These are phyloP conservation scores for Aspergillus carbonarius DNA, from an alignment of 2,329 filamentous ascomycete genomes.

Conservation along the genomic window DNA sequence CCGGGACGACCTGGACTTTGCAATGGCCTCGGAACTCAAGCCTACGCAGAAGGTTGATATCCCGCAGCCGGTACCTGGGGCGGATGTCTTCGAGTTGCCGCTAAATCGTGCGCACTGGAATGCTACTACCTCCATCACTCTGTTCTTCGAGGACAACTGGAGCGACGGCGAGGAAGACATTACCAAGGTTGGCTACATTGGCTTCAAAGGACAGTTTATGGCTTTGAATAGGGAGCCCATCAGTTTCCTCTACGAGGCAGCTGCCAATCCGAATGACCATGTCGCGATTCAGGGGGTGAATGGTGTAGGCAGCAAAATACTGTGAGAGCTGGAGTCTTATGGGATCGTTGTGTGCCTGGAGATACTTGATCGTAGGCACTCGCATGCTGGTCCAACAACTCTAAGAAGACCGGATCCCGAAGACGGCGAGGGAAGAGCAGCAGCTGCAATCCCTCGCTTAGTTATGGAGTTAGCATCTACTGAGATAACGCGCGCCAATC, in stretches of 20 bases:
- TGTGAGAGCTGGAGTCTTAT: slow-evolving; percentile 39
- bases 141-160: slow-evolving; percentile 95
- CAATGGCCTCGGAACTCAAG: slow-evolving; percentile 64
- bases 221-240: slow-evolving; percentile 76
- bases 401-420: not conserved
- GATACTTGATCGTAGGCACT: not conserved
- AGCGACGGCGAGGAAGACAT: slow-evolving; percentile 75
- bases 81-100: slow-evolving; percentile 77
- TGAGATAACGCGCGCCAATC: slow-evolving; percentile 1
- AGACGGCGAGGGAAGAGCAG: not conserved
- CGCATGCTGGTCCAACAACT: not conserved
- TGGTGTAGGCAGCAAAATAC: slow-evolving; percentile 38
- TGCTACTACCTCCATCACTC: slow-evolving; percentile 73
- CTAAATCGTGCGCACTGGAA: slow-evolving; percentile 88
- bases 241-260: slow-evolving; percentile 89
- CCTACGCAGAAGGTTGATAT: slow-evolving; percentile 77
- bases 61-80: slow-evolving; percentile 62
- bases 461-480: slow-evolving; percentile 10
- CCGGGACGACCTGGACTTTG: slow-evolving; percentile 82
- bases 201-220: slow-evolving; percentile 95
- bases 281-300: slow-evolving; percentile 47
- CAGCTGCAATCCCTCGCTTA: not conserved
- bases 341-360: not conserved
- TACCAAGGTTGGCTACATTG: slow-evolving; percentile 76
- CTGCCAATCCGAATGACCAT: slow-evolving; percentile 88